Base-by-base conservation (phyloP, 2,329 filamentous ascomycete species). In the Aspergillus sp. region DNA sequence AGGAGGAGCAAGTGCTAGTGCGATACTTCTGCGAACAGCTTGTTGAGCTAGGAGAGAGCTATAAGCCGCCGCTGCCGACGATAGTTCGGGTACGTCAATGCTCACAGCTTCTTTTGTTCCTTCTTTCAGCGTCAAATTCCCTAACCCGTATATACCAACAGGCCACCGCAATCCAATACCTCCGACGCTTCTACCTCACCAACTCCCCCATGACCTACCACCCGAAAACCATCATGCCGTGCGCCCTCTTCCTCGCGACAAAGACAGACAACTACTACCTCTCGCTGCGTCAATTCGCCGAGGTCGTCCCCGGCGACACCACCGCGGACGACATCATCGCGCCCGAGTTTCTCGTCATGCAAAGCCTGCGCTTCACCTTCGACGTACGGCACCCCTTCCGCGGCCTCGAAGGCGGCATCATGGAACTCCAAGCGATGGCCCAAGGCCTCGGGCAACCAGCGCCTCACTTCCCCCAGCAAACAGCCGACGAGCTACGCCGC, bases 131-230 rank as follows among this genome's bases (percentile, higher is more conserved):
- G 29, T 51, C 29, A 6, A 10, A 9, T 24, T 24, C 31, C n/a
- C 32, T 18, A 46, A 12, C 5, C 14, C 6, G 42, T 31, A 12
- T 14, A 36, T 49, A 54, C 20, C 32, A 39, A 58, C 54, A 87
- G 83, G 87, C 90, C 26, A 96, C 93, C 6, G 91, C 92, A 3
- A 90, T 94, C 62, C 87, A 96, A 71, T 97, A 96, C 74, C 84
- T 99, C 61, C 90, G 91, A 57, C 90, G 95, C 59, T 98, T 99
- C 83, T 99, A 98, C 80, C 85, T 96, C 42, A 94, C 90, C 71
- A 96, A 98, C 78, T 96, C 91, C 46, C 87, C 93, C 70, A 96
- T 98, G 91, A 96, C 93, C 31, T 98, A 99, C 73, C 91, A 94
- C 63, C 94, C 93, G 0, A 90, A 91, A 63, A 88, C 92, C 63